Evolutionary conservation across 1,284 basidiomycete genomes (phyloP).

Genomic region (Irpex sp.): DNA sequence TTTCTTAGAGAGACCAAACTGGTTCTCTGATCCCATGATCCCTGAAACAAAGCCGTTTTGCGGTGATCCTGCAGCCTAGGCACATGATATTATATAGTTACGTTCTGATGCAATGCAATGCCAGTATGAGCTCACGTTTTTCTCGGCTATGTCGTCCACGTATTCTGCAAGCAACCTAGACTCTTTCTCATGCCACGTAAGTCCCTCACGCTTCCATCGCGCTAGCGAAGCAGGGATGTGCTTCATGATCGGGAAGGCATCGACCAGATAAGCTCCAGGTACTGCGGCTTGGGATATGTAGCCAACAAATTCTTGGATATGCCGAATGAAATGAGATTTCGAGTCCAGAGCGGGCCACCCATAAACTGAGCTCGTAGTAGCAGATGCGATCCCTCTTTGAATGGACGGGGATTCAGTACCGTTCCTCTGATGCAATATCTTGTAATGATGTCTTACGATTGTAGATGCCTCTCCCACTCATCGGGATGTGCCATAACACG

Average conservation of each 20-base stretch:
- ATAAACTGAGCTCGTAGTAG: not conserved
- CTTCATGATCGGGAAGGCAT: conserved; percentile 11
- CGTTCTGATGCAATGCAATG: no score
- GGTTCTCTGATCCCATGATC: not conserved
- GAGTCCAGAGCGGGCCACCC: not conserved
- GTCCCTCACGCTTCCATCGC: conserved; percentile 15
- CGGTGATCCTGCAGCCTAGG: not conserved
- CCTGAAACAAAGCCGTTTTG: not conserved
- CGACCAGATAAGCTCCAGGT: not conserved
- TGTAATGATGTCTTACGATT: not conserved
- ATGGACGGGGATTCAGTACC: not conserved
- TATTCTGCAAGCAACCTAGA: conserved; percentile 14
- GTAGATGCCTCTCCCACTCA: not conserved
- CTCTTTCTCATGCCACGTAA: conserved; percentile 12
- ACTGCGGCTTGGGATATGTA: not conserved
- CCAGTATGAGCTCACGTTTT: not conserved
- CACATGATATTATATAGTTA: not conserved
- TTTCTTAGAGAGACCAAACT: not conserved
- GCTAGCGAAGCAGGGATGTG: conserved; percentile 15
- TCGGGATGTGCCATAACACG: not conserved
- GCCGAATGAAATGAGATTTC: not conserved
- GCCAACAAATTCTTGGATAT: not conserved
- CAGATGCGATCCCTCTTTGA: not conserved
- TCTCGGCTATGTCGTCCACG: not conserved
- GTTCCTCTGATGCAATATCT: not conserved